A percentile compares a stretch with the other conserved stretches of the same genome.
Conservation (phyloP, 768 basidiomycete species). For the Myochromella boudieri region DNA sequence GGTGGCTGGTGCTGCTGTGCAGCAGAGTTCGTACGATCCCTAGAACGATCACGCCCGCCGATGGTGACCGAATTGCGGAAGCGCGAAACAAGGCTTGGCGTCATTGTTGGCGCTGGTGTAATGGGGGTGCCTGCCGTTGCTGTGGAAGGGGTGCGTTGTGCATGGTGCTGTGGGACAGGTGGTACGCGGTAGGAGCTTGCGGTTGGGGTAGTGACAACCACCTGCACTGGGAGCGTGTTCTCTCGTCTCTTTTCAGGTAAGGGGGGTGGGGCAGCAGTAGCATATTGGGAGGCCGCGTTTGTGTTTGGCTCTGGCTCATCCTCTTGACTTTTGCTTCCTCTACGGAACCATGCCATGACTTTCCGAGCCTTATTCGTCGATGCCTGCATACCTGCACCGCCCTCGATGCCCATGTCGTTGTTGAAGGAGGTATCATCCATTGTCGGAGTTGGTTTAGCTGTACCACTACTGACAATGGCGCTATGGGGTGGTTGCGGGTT, state of each 20-base stretch:
- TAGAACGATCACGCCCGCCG: constrained; percentile 26
- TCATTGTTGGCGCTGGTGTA: constrained; percentile 17
- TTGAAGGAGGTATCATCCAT: constrained; percentile 26
- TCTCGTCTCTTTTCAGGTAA: constrained; percentile 3
- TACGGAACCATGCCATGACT: constrained; percentile 99
- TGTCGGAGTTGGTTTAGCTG: constrained; percentile 13
- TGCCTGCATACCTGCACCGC: constrained; percentile 49
- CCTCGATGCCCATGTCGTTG: constrained; percentile 21
- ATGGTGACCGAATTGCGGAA: constrained; percentile 53
- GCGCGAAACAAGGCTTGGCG: constrained; percentile 44
- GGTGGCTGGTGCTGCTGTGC: constrained; percentile 14
- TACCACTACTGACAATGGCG: constrained; percentile 8
- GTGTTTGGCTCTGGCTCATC: constrained; percentile 18
- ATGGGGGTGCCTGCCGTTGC: constrained; percentile 42
- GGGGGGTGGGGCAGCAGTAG: neutral
- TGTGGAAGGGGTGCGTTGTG: constrained; percentile 44
- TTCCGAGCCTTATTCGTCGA: constrained; percentile 88
- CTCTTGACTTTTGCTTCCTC: constrained; percentile 50
- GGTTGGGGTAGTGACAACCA: constrained; percentile 39
- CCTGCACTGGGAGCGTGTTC: constrained; percentile 32
- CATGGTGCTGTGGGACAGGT: constrained; percentile 27
- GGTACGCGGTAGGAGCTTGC: constrained; percentile 23
- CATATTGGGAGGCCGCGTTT: no score
- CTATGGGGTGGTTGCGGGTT: constrained; percentile 11
- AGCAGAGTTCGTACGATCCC: constrained; percentile 27